phyloP scores from a whole-genome alignment of 495 filamentous ascomycete species.

The Collariella sp. region DNA sequence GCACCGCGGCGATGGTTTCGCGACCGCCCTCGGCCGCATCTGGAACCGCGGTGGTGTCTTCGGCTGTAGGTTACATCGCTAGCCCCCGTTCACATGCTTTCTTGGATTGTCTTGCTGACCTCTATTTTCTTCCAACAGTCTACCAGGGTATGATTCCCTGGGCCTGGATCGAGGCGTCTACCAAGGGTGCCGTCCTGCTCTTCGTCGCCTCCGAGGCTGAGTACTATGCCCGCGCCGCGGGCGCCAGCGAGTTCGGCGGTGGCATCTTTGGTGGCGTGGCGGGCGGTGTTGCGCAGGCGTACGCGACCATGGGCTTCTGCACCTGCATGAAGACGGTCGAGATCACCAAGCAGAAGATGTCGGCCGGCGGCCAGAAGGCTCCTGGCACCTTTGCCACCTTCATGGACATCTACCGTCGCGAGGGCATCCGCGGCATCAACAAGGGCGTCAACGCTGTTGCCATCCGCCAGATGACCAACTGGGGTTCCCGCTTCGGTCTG shows the following conservation, averaged over 20 bases:
- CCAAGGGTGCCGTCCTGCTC: conserved; percentile 96
- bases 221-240: conserved; percentile 73
- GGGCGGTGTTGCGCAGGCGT: conserved; percentile 93
- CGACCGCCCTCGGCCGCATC: conserved; percentile 69
- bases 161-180: conserved; percentile 99
- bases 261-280: conserved; percentile 89
- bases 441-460: conserved; percentile 96
- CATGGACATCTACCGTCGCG: conserved; percentile 91
- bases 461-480: conserved; percentile 98
- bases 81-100: background rate
- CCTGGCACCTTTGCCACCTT: conserved; percentile 87
- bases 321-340: conserved; percentile 99
- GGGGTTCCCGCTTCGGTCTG: conserved; percentile 93
- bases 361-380: conserved; percentile 70
- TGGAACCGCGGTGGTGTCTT: conserved; percentile 91
- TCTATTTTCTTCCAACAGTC: conserved; percentile 47
- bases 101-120: background rate
- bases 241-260: conserved; percentile 74
- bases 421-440: conserved; percentile 96
- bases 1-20: conserved; percentile 83
- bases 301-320: conserved; percentile 99
- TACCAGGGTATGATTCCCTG: conserved; percentile 99
- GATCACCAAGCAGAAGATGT: conserved; percentile 96
- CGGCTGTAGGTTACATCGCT: conserved; percentile 66
- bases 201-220: conserved; percentile 98